A percentile compares a stretch with the other conserved stretches of the same genome.
These are phyloP conservation scores for Ophiognomonia clavigignenti-juglandacearum DNA, from an alignment of 2,329 filamentous ascomycete species.

Conservation along the genomic window DNA sequence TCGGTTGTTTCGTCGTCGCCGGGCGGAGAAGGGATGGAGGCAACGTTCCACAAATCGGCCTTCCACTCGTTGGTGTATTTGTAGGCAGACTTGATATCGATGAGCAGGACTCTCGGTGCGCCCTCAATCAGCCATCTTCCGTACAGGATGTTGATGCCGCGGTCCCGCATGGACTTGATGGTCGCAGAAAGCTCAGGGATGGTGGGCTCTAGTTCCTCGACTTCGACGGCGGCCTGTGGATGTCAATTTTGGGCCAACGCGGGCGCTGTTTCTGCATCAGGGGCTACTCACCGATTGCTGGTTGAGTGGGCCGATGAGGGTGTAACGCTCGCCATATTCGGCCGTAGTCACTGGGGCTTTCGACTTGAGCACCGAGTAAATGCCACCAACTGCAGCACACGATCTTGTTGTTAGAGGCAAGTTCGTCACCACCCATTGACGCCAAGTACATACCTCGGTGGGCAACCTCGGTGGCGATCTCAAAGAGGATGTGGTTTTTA, in stretches of 20 bases:
- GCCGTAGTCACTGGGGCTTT: slow-evolving; percentile 96
- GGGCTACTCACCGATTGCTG: slow-evolving; percentile 67
- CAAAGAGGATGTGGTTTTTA: slow-evolving; percentile 93
- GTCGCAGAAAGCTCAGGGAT: slow-evolving; percentile 74
- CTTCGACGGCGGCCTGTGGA: slow-evolving; percentile 84
- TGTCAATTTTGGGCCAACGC: slow-evolving; percentile 19
- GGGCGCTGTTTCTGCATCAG: background rate
- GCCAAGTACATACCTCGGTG: slow-evolving; percentile 82
- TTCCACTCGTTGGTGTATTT: slow-evolving; percentile 95
- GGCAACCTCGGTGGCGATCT: slow-evolving; percentile 94
- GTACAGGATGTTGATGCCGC: slow-evolving; percentile 85
- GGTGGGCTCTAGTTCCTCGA: slow-evolving; percentile 84
- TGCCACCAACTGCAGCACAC: slow-evolving; percentile 71
- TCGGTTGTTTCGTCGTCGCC: slow-evolving; percentile 95
- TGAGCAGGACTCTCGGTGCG: slow-evolving; percentile 85
- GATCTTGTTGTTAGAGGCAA: slow-evolving; percentile 19
- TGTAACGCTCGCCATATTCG: slow-evolving; percentile 97
- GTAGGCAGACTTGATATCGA: slow-evolving; percentile 93
- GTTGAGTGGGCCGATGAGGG: slow-evolving; percentile 90
- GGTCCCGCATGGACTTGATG: slow-evolving; percentile 87
- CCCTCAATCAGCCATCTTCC: slow-evolving; percentile 97
- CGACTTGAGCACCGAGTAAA: slow-evolving; percentile 98
- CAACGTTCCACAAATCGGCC: slow-evolving; percentile 85
- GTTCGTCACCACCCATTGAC: background rate
- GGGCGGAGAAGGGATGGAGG: slow-evolving; percentile 89